A percentile compares a stretch with the other conserved stretches of the same genome.
Conservation (phyloP, 2,329 filamentous ascomycete species). For the Tolypocladium pustulatum region DNA sequence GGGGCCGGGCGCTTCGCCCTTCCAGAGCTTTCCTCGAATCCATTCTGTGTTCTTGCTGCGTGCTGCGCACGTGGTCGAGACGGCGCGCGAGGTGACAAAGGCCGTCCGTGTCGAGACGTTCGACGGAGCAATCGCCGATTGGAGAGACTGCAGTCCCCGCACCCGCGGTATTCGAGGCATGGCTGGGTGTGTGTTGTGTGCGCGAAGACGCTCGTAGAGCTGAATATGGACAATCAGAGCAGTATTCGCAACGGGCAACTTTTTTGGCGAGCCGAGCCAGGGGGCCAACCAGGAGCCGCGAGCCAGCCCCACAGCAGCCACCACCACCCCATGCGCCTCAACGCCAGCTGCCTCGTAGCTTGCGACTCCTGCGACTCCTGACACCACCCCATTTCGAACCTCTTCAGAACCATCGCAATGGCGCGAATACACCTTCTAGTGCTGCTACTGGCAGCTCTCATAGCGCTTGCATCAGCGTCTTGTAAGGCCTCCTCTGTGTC, state of each 20-base stretch:
- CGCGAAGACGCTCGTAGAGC: not conserved
- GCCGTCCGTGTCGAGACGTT: conserved; percentile 12
- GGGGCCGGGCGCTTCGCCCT: conserved; percentile 25
- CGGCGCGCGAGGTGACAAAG: conserved; percentile 14
- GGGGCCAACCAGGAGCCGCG: conserved; percentile 14
- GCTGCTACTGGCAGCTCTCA: conserved; percentile 24
- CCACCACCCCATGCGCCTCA: not conserved
- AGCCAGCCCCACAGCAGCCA: conserved; percentile 10
- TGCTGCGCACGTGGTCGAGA: conserved; percentile 23
- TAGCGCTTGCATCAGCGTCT: conserved; percentile 26
- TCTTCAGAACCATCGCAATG: conserved; percentile 18
- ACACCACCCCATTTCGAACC: not conserved
- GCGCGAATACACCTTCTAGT: conserved; percentile 25
- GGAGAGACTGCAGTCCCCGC: conserved; percentile 21
- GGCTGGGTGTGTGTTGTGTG: conserved; percentile 6
- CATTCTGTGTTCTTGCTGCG: conserved; percentile 24
- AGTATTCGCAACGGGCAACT: conserved; percentile 4
- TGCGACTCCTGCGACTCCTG: not conserved
- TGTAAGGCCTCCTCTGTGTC: conserved; percentile 22
- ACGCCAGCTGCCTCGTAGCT: not conserved
- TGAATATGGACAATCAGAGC: not conserved
- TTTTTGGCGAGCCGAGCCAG: conserved; percentile 5
- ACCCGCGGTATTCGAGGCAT: conserved; percentile 33
- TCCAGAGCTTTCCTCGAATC: conserved; percentile 29
- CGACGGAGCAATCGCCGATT: conserved; percentile 12